These are phyloP conservation scores for Russula dissimulans DNA, from an alignment of 768 basidiomycete species.

Conservation along the genomic window DNA sequence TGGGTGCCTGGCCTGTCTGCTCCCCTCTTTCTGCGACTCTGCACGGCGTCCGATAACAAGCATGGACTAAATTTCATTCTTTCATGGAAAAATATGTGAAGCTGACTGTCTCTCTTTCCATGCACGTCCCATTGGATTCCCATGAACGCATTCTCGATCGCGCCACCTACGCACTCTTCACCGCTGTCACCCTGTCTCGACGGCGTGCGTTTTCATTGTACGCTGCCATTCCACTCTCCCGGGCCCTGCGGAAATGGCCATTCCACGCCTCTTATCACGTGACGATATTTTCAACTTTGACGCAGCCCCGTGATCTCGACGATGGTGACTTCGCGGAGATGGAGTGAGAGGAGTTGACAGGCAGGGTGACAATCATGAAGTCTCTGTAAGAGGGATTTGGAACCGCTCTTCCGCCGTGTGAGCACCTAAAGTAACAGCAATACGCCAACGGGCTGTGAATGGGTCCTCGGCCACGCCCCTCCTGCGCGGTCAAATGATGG, in stretches of 20 bases:
- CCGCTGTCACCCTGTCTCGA: slow-evolving; percentile 5
- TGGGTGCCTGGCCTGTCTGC: slow-evolving; percentile 26
- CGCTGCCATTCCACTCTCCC: background rate
- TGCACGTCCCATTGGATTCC: background rate
- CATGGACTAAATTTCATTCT: slow-evolving; percentile 8
- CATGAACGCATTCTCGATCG: slow-evolving; percentile 2
- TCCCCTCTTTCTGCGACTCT: slow-evolving; percentile 1
- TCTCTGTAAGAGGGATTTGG: background rate
- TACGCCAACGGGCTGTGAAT: background rate
- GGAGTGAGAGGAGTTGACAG: slow-evolving; percentile 35
- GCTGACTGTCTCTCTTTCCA: slow-evolving; percentile 7
- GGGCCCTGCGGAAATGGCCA: background rate
- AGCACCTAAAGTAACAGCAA: background rate
- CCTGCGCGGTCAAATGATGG: slow-evolving; percentile 2
- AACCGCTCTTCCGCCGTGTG: background rate
- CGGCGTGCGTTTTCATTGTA: background rate
- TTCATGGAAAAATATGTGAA: slow-evolving; percentile 6
- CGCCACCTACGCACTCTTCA: slow-evolving; percentile 10
- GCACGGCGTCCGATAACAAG: background rate
- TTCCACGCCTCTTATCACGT: background rate
- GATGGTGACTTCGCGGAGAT: slow-evolving; percentile 82
- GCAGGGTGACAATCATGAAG: background rate
- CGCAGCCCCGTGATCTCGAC: slow-evolving; percentile 84
- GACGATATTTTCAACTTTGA: background rate
- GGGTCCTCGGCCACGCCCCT: background rate